Percentiles rank a stretch among this genome's conserved stretches.
phyloP scores from a whole-genome alignment of 352 stramenopile genomes.

The Phytopythium montanum region DNA sequence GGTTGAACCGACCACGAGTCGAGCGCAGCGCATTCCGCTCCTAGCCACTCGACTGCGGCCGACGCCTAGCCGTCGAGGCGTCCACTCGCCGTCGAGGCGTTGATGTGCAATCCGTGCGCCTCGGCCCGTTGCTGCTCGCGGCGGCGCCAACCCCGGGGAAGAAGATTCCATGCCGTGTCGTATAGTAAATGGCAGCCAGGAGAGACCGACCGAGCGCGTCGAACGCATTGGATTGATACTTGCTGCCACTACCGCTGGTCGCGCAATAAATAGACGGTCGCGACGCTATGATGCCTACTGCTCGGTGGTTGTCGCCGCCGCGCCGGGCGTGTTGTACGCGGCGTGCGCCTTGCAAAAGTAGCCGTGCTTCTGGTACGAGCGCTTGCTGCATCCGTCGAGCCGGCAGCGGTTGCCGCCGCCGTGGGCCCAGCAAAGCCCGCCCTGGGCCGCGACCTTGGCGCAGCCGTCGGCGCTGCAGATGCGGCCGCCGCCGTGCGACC shows the following conservation, averaged over 20 bases:
- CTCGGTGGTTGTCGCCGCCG: too few species aligned
- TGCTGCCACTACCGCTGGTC: too few species aligned
- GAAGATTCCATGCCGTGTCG: too few species aligned
- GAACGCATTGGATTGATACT: too few species aligned
- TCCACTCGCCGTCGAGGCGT: not conserved
- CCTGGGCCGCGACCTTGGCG: slow-evolving; percentile 61
- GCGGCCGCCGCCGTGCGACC: slow-evolving; percentile 69
- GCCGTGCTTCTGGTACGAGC: slow-evolving; percentile 74
- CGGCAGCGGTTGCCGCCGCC: slow-evolving; percentile 71
- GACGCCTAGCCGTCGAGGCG: too few species aligned
- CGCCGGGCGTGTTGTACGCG: slow-evolving; percentile 18
- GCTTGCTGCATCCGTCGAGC: slow-evolving; percentile 60
- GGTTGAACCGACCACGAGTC: too few species aligned
- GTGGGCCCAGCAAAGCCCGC: slow-evolving; percentile 73
- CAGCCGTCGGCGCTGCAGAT: slow-evolving; percentile 60
- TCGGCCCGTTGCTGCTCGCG: not conserved
- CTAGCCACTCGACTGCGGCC: too few species aligned
- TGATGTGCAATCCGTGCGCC: slow-evolving; percentile 1
- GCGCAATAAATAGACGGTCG: too few species aligned
- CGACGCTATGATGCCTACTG: not conserved
- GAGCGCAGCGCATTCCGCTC: too few species aligned
- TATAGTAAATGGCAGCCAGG: too few species aligned
- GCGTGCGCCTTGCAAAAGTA: slow-evolving; percentile 67
- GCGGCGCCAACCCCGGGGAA: not conserved
- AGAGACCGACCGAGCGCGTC: too few species aligned